phyloP scores from a whole-genome alignment of 2,329 filamentous ascomycete species.

The Curvularia sp. region DNA sequence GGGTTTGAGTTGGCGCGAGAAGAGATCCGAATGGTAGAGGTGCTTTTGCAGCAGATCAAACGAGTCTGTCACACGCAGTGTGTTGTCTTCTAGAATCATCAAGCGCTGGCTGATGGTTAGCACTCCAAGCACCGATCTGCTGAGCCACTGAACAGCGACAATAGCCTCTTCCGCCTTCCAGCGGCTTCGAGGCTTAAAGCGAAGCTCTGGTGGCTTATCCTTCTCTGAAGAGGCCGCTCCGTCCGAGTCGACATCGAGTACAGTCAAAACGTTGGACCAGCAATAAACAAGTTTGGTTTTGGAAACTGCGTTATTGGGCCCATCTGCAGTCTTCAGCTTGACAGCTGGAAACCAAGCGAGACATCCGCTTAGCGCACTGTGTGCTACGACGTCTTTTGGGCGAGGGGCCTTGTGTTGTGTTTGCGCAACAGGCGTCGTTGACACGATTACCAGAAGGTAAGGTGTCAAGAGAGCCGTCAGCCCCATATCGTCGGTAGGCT shows the following conservation, averaged over 20 bases:
- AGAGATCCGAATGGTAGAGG: constrained; percentile 89
- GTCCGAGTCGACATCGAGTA: constrained; percentile 78
- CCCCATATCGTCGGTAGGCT: constrained; percentile 84
- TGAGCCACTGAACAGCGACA: constrained; percentile 95
- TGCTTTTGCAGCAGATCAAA: constrained; percentile 92
- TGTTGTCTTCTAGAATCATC: constrained; percentile 86
- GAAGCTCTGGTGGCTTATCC: constrained; percentile 78
- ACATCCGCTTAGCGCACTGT: constrained; percentile 91
- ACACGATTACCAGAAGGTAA: constrained; percentile 94
- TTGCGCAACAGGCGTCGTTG: constrained; percentile 93
- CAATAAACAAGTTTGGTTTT: constrained; percentile 93
- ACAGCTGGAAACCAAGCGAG: constrained; percentile 98
- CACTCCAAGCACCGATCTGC: constrained; percentile 87
- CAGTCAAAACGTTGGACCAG: constrained; percentile 97
- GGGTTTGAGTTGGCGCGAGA: constrained; percentile 82
- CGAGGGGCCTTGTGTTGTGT: constrained; percentile 93
- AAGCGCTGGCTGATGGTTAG: constrained; percentile 93
- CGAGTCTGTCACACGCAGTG: constrained; percentile 88
- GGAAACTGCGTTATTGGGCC: constrained; percentile 72
- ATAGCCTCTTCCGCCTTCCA: constrained; percentile 97
- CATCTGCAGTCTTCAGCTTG: constrained; percentile 77
- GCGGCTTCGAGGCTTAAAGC: constrained; percentile 81
- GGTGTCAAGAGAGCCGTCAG: constrained; percentile 95
- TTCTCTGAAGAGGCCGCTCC: constrained; percentile 66
- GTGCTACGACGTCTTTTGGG: constrained; percentile 87